A percentile compares a stretch with the other conserved stretches of the same genome.
Evolutionary conservation across 805 yeast genomes (phyloP).

Genomic region (Ogataea ramenticola): DNA sequence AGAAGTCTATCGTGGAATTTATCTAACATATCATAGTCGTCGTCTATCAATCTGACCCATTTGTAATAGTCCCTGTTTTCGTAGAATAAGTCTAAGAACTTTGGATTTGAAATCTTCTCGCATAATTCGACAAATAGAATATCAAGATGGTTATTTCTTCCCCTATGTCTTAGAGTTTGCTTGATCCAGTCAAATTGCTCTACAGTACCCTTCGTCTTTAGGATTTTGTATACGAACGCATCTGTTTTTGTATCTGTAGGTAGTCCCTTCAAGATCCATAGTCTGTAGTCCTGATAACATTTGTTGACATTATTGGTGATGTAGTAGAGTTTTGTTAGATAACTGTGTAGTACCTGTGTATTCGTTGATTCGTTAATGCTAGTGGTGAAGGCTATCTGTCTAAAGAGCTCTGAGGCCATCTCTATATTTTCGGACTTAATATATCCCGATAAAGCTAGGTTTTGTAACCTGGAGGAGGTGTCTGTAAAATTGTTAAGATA

Average conservation of each 20-base stretch:
- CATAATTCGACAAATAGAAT: slow-evolving; percentile 10
- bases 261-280: slow-evolving; percentile 17
- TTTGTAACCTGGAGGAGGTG: background rate
- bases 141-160: slow-evolving; percentile 9
- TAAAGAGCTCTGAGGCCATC: slow-evolving; percentile 22
- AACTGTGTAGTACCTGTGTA: background rate
- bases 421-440: slow-evolving; percentile 17
- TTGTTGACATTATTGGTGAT: slow-evolving; percentile 14
- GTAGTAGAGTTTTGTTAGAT: slow-evolving; percentile 3
- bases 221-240: slow-evolving; percentile 13
- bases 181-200: slow-evolving; percentile 19
- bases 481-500: background rate
- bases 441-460: slow-evolving; percentile 17
- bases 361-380: background rate
- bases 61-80: slow-evolving; percentile 8
- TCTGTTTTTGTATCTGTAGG: slow-evolving; percentile 14
- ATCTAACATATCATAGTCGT: slow-evolving; percentile 1
- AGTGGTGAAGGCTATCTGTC: slow-evolving; percentile 7
- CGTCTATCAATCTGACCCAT: slow-evolving; percentile 8
- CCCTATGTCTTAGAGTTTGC: slow-evolving; percentile 6
- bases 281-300: slow-evolving; percentile 17
- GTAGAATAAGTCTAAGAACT: slow-evolving; percentile 8
- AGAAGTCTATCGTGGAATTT: slow-evolving; percentile 4
- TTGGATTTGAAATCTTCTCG: slow-evolving; percentile 3
- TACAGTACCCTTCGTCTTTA: slow-evolving; percentile 10